Evolutionary conservation across 805 yeast species (phyloP).

Genomic region (Lipomyces kockii): DNA sequence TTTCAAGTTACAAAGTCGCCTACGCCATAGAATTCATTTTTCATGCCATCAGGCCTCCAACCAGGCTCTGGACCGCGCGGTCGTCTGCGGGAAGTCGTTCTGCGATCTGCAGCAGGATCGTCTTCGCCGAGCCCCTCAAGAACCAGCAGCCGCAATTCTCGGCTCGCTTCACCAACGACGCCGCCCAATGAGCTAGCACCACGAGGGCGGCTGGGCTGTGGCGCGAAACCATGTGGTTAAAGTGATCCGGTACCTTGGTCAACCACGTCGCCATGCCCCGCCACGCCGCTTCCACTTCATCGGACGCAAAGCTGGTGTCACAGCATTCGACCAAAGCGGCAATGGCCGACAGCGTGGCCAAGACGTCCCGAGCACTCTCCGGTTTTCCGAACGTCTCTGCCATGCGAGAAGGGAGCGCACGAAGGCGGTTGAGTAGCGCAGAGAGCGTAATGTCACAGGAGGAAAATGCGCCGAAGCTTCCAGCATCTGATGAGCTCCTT

Average conservation of each 20-base stretch:
- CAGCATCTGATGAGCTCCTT: background rate
- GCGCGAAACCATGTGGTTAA: background rate
- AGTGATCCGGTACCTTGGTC: background rate
- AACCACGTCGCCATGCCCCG: background rate
- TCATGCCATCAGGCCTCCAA: background rate
- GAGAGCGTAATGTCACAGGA: background rate
- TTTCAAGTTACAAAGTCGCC: background rate
- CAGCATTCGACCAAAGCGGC: background rate
- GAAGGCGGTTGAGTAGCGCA: background rate
- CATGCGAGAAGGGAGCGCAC: background rate
- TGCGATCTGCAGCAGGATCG: background rate
- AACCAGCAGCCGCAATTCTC: background rate
- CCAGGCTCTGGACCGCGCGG: conserved; percentile 1
- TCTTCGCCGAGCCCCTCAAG: background rate
- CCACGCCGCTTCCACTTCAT: conserved; percentile 1
- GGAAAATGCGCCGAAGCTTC: conserved; percentile 1
- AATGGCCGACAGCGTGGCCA: background rate
- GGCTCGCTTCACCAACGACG: background rate
- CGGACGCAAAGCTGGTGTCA: background rate
- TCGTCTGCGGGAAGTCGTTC: background rate
- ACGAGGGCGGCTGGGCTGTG: conserved; percentile 2
- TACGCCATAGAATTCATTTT: background rate
- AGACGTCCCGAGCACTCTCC: background rate
- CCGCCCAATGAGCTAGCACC: background rate
- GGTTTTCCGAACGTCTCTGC: background rate